Base-by-base conservation (phyloP, 345 rosid species). In the Toxicodendron radicans region DNA sequence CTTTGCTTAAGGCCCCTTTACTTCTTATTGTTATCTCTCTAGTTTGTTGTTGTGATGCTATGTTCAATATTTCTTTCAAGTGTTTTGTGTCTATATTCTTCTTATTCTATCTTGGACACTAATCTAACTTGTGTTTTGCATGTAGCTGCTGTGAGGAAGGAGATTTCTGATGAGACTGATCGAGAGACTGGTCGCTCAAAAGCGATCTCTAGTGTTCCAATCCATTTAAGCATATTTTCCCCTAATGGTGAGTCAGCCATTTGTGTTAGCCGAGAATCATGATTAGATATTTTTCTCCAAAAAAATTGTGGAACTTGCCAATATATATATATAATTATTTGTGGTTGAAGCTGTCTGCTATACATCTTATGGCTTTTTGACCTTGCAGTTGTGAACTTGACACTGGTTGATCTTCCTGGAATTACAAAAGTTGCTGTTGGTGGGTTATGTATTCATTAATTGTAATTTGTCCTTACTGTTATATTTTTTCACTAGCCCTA, bases 371-470 rank as follows among this genome's bases (percentile, higher is more conserved):
- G 49, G 14, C 49, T 66, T 12, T 76, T 57, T 63, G 45, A 48
- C 69, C 72, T 71, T 56, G 86, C 84, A 92, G 99, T 95, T 84
- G 99, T 92, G 74, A 95, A 95, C 85, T 83, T 95, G 91, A 95
- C 99, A 53, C 81, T 95, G 81, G 73, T 95, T 62, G 99, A 95
- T 83, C 99, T 92, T 79, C 99, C 99, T 69, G 99, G 98, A 58
- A 93, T 95, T 64, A 95, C 99, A 64, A 95, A 95, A 86, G 94
- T 95, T 77, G 99, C 99, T 80, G 88, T 95, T 56, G 98, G 99
- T 95, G 74, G 85, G 91, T 75, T 64, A 70, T 52, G 48, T 49
- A 54, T n/a, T 70, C 49, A 56, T 64, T 33, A 20, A 9, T 0
- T 59, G 30, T 58, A 45, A 68, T 20, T 68, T 67, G 75, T 63